phyloP scores from a whole-genome alignment of 1,139 yeast genomes.

The Zhuliangozyma blackwelliae region DNA sequence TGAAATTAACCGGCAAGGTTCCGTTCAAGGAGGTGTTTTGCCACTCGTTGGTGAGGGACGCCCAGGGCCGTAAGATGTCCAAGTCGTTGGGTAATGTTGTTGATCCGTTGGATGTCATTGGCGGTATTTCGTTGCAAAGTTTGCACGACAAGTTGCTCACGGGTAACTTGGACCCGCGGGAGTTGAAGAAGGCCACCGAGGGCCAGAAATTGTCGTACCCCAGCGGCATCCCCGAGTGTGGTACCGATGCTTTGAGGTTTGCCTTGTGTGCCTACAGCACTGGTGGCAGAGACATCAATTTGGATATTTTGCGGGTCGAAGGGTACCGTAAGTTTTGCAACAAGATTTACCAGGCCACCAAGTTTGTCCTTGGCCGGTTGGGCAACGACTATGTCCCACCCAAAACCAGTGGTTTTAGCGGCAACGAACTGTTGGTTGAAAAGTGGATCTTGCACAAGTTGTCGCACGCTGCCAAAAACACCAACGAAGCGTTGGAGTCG shows the following conservation, averaged over 20 bases:
- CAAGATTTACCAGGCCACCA: constrained; percentile 98
- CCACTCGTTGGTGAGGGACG: constrained; percentile 97
- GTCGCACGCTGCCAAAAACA: constrained; percentile 62
- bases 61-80: constrained; percentile 99
- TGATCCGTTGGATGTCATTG: constrained; percentile 91
- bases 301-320: constrained; percentile 94
- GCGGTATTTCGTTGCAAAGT: constrained; percentile 76
- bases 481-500: constrained; percentile 64
- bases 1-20: constrained; percentile 83
- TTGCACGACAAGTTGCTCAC: constrained; percentile 71
- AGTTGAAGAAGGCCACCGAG: constrained; percentile 77
- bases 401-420: constrained; percentile 55
- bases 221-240: constrained; percentile 97
- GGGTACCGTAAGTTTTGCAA: constrained; percentile 99
- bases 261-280: constrained; percentile 98
- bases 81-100: constrained; percentile 94
- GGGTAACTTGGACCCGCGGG: constrained; percentile 91
- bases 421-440: constrained; percentile 89
- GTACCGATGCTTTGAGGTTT: constrained; percentile 97
- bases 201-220: constrained; percentile 94
- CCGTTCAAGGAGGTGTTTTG: constrained; percentile 98
- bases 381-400: constrained; percentile 88
- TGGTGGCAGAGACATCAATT: constrained; percentile 97
- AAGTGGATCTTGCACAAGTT: constrained; percentile 93
- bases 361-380: constrained; percentile 88